These are phyloP conservation scores for Penicillium frequentans DNA, from an alignment of 2,329 filamentous ascomycete species.

Conservation along the genomic window DNA sequence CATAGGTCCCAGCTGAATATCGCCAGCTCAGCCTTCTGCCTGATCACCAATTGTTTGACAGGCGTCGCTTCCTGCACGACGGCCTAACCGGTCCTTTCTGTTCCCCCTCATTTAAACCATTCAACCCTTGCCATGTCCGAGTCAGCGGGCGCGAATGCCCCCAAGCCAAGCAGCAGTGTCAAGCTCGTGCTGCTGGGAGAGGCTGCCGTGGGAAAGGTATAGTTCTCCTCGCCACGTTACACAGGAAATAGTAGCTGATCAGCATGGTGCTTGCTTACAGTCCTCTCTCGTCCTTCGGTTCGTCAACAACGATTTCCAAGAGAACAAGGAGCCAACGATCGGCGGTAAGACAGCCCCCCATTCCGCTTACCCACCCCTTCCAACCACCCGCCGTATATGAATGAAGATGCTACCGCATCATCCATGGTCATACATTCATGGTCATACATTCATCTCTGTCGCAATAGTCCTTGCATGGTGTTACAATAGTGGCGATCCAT, in stretches of 20 bases:
- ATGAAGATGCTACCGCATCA: background rate
- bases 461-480: background rate
- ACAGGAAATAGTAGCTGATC: conserved; percentile 12
- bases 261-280: conserved; percentile 47
- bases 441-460: background rate
- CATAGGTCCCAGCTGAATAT: conserved; percentile 21
- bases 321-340: conserved; percentile 99
- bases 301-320: conserved; percentile 99
- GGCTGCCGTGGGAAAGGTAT: conserved; percentile 96
- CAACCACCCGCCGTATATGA: background rate
- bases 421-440: background rate
- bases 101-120: background rate
- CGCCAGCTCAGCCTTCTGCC: conserved; percentile 26
- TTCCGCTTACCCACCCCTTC: background rate
- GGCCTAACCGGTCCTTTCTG: conserved; percentile 23
- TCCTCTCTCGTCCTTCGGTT: conserved; percentile 97
- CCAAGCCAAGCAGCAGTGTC: conserved; percentile 98
- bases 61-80: conserved; percentile 29
- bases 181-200: conserved; percentile 98
- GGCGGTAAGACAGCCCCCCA: conserved; percentile 64
- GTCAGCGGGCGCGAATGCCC: conserved; percentile 62
- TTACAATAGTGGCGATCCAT: background rate
- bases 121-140: conserved; percentile 63
- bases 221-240: conserved; percentile 5
- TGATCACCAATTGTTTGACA: conserved; percentile 22